phyloP scores from a whole-genome alignment of 2,329 filamentous ascomycete species.

The Dothidotthia symphoricarpi region DNA sequence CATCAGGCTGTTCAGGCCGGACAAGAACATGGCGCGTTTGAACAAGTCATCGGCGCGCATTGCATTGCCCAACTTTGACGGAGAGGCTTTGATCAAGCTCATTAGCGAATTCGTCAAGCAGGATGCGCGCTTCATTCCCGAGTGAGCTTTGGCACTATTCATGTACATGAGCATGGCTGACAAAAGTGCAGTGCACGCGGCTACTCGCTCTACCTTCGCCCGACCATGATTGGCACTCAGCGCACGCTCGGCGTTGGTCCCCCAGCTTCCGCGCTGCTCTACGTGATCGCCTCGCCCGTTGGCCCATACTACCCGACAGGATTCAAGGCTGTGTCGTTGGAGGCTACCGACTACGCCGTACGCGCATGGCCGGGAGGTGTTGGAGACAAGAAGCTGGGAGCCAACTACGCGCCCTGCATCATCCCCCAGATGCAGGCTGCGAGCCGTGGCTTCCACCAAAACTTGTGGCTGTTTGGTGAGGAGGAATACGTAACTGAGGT shows the following conservation, averaged over 20 bases:
- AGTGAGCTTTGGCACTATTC: constrained; percentile 47
- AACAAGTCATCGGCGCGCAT: constrained; percentile 91
- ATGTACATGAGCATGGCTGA: constrained; percentile 7
- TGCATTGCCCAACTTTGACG: constrained; percentile 82
- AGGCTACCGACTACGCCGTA: constrained; percentile 94
- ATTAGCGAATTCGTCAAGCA: constrained; percentile 76
- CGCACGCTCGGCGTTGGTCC: constrained; percentile 87
- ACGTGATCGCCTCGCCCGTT: constrained; percentile 92
- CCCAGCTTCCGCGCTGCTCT: constrained; percentile 89
- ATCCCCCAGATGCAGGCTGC: constrained; percentile 93
- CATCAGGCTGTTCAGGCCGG: constrained; percentile 86
- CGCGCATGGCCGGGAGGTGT: constrained; percentile 97
- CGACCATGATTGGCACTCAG: constrained; percentile 97
- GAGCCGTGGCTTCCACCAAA: constrained; percentile 92
- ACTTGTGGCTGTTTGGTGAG: constrained; percentile 94
- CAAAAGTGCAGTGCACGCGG: constrained; percentile 57
- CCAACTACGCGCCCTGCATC: constrained; percentile 99
- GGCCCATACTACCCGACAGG: constrained; percentile 98
- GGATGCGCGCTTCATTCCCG: constrained; percentile 87
- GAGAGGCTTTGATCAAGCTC: constrained; percentile 71
- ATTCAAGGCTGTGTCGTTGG: constrained; percentile 94
- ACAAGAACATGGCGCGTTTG: constrained; percentile 93
- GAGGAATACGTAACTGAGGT: constrained; percentile 97
- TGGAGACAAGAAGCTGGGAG: constrained; percentile 96
- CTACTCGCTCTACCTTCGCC: constrained; percentile 93